Evolutionary conservation across 2,329 filamentous ascomycete species (phyloP).

Genomic region (Colletotrichum acutatum): DNA sequence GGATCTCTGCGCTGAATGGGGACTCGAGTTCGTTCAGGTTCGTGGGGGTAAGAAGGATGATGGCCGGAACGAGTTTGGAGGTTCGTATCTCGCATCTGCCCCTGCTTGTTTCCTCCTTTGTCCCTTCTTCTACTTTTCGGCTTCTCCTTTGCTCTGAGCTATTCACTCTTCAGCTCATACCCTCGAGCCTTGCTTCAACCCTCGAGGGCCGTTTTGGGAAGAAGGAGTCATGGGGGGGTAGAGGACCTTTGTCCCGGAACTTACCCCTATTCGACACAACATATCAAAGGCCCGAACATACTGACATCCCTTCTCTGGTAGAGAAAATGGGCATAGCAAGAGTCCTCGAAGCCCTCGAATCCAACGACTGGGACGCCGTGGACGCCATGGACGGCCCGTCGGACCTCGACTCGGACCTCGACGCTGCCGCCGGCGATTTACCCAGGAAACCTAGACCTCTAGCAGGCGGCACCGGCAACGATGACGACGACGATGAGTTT

Average conservation of each 20-base stretch:
- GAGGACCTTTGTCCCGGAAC: too few relatives aligned
- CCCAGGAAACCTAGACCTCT: constrained; percentile 45
- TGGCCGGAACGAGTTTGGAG: constrained; percentile 67
- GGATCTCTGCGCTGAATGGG: constrained; percentile 64
- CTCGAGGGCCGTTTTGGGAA: too few relatives aligned
- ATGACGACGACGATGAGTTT: constrained; percentile 43
- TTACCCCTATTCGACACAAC: too few relatives aligned
- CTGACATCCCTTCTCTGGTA: constrained; percentile 42
- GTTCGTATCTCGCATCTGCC: constrained; percentile 48
- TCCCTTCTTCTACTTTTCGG: neutral
- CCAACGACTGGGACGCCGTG: constrained; percentile 69
- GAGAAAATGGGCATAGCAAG: constrained; percentile 70
- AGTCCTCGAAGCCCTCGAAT: constrained; percentile 69
- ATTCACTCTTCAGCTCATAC: neutral
- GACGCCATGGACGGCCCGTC: constrained; percentile 41
- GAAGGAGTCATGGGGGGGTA: too few relatives aligned
- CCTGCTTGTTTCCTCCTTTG: neutral
- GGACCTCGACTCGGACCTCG: constrained; percentile 46
- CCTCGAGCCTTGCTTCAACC: too few relatives aligned
- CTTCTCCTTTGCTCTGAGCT: neutral
- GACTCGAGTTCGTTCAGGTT: constrained; percentile 72
- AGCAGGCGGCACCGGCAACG: constrained; percentile 39
- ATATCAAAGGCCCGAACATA: neutral
- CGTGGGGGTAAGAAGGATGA: constrained; percentile 50
- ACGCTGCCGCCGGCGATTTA: constrained; percentile 39